Evolutionary conservation across 2,329 filamentous ascomycete genomes (phyloP).

Genomic region (Dactylellina leptospora): DNA sequence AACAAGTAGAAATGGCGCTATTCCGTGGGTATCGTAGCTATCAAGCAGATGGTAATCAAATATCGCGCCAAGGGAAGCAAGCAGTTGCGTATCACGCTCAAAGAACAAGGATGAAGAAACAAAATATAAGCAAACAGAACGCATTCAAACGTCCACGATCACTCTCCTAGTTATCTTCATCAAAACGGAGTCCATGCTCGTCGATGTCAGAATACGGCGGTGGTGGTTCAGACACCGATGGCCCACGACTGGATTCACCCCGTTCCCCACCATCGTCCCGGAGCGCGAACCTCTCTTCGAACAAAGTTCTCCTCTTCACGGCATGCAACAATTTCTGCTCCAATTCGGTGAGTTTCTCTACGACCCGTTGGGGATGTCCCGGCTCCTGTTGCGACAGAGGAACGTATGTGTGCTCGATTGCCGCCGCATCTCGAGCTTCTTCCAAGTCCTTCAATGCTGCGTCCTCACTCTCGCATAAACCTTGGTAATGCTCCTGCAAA

Average conservation of each 20-base stretch:
- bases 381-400: constrained; percentile 19
- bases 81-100: not conserved
- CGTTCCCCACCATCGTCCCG: constrained; percentile 30
- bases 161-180: constrained; percentile 35
- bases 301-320: constrained; percentile 42
- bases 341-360: constrained; percentile 49
- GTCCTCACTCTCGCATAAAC: constrained; percentile 40
- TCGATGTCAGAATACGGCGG: constrained; percentile 50
- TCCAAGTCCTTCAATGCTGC: constrained; percentile 39
- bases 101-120: constrained; percentile 6
- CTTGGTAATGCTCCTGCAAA: constrained; percentile 48
- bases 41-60: constrained; percentile 14
- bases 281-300: constrained; percentile 36
- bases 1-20: too few species aligned
- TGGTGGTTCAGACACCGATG: constrained; percentile 44
- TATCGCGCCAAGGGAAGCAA: constrained; percentile 25
- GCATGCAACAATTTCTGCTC: constrained; percentile 49
- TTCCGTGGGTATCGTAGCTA: constrained; percentile 52
- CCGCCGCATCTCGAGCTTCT: constrained; percentile 37
- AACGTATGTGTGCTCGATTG: constrained; percentile 38
- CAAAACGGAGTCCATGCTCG: constrained; percentile 35
- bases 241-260: constrained; percentile 48
- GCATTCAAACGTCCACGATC: not conserved
- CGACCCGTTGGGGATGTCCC: constrained; percentile 33
- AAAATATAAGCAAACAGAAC: not conserved